Base-by-base conservation (phyloP, 805 yeast genomes). In the Yamadazyma endophytica region DNA sequence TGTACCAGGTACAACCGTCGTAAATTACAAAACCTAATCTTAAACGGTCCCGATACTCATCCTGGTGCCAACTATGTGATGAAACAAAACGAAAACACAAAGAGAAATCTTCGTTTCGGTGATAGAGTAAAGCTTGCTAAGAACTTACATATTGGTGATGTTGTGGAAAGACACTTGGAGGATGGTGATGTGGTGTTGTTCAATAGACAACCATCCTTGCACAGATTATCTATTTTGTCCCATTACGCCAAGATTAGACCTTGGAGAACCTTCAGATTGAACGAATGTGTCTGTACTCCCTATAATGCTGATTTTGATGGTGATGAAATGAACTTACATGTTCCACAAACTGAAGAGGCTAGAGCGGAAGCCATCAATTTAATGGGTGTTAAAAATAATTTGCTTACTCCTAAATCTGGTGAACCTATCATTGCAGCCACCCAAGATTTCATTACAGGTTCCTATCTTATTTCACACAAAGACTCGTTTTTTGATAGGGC, bases 401-500 rank as follows among this genome's bases (percentile, higher is more conserved):
- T 92, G 42, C 72, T 92, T 46, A 92, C 98, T 1, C 99, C 99
- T 7, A 86, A 89, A 52, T 85, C 95, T 19, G 99, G 99, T 48
- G 98, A 94, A 52, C 99, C 99, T 0, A 92, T 92, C 47, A 92
- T 92, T 71, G 99, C 98, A 0, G 99, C 99, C 6, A 92, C 98
- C 1, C 99, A 92, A 68, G 99, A 92, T 76, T 92, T 92, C 68
- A 92, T 92, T 49, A 89, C 97, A 5, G 98, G 97, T 13, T 87
- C 97, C 0, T 92, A 81, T 56, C 68, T 92, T 50, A 85, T 92
- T 24, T 83, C 97, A 1, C 87, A 84, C 49, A 94, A 92, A 59
- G 97, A 94, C 57, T 75, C 95, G 2, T 92, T 92, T 57, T 90
- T 76, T 52, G 95, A 89, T 59, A 73, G 96, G 43, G 92, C 90